phyloP scores from a whole-genome alignment of 108 stramenopile species.

The Nitzschia sp. region DNA sequence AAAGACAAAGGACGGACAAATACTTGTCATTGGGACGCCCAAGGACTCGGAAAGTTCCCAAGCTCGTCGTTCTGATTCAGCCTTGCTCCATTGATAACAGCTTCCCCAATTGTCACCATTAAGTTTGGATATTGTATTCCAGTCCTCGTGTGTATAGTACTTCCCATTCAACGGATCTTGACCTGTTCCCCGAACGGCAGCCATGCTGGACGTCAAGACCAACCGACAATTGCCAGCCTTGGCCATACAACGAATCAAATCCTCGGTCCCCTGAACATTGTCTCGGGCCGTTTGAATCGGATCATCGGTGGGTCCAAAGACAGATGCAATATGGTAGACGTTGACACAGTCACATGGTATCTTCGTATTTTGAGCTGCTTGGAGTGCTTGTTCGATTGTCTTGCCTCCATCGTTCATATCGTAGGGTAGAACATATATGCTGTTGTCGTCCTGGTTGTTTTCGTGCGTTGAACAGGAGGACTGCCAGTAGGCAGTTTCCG shows the following conservation, averaged over 20 bases:
- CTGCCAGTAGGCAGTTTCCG: constrained; percentile 68
- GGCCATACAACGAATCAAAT: constrained; percentile 50
- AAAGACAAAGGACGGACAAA: constrained; percentile 85
- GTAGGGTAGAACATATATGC: constrained; percentile 61
- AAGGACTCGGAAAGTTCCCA: constrained; percentile 47
- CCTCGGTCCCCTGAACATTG: constrained; percentile 76
- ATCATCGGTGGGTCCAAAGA: constrained; percentile 79
- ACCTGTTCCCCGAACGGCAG: constrained; percentile 77
- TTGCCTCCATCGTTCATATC: constrained; percentile 83
- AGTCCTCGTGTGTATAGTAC: constrained; percentile 77
- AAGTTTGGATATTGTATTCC: constrained; percentile 75
- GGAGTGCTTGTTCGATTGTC: constrained; percentile 45
- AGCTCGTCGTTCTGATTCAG: constrained; percentile 71
- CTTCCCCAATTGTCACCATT: constrained; percentile 71
- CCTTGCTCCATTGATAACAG: constrained; percentile 86
- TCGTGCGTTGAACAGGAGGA: background rate
- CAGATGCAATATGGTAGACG: constrained; percentile 81
- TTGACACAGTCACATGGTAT: constrained; percentile 28
- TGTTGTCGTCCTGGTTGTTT: background rate
- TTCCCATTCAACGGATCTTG: constrained; percentile 68
- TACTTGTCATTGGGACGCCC: constrained; percentile 55
- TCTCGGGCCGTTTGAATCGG: constrained; percentile 74
- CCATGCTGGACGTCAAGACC: constrained; percentile 84
- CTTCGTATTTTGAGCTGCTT: constrained; percentile 20
- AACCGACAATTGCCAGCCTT: constrained; percentile 33